Evolutionary conservation across 495 filamentous ascomycete species (phyloP).

Genomic region (Cercophora scortea): DNA sequence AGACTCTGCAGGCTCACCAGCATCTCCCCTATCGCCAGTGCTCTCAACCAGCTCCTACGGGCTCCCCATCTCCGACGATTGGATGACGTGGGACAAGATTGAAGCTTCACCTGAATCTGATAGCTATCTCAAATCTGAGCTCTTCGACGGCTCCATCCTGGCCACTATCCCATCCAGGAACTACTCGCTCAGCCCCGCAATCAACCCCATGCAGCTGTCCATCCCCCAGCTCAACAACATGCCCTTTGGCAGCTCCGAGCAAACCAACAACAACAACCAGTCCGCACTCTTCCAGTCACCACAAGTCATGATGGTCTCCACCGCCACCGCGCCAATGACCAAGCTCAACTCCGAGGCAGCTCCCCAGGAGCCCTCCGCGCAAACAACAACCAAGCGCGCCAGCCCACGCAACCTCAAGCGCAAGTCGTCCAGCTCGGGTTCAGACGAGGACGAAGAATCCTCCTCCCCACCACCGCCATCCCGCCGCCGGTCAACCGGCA

Average conservation of each 20-base stretch:
- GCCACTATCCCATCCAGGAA: slow-evolving; percentile 1
- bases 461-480: slow-evolving; percentile 8
- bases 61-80: slow-evolving; percentile 13
- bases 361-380: not conserved
- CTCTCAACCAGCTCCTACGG: slow-evolving; percentile 18
- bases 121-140: slow-evolving; percentile 11
- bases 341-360: not conserved
- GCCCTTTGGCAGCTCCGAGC: not conserved
- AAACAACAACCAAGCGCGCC: slow-evolving; percentile 8
- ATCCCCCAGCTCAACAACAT: not conserved
- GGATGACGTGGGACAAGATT: slow-evolving; percentile 11
- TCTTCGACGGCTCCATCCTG: slow-evolving; percentile 8
- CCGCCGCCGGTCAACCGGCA: not conserved
- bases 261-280: not conserved
- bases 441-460: slow-evolving; percentile 5
- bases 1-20: slow-evolving; percentile 20
- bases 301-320: slow-evolving; percentile 4
- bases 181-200: slow-evolving; percentile 15
- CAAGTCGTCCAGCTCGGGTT: slow-evolving; percentile 14
- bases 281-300: slow-evolving; percentile 7
- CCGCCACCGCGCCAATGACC: not conserved
- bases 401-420: slow-evolving; percentile 20
- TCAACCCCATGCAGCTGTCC: slow-evolving; percentile 24
- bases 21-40: slow-evolving; percentile 18
- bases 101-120: slow-evolving; percentile 13